These are phyloP conservation scores for Myrica gale DNA, from an alignment of 306 rosid genomes.

Conservation along the genomic window DNA sequence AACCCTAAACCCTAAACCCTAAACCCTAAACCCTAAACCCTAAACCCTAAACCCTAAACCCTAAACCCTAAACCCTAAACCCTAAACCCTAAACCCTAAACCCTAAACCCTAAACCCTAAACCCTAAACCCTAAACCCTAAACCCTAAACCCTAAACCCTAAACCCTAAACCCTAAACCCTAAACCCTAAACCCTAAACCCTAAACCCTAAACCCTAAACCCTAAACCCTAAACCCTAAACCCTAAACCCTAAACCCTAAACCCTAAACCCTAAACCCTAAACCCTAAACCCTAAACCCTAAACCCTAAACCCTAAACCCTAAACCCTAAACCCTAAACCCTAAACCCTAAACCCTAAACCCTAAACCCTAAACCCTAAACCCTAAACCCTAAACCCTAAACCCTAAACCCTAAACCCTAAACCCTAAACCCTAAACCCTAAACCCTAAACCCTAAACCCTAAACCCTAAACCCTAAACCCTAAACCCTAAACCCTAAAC, in stretches of 20 bases:
- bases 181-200: constrained; percentile 7
- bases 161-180: neutral
- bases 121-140: neutral
- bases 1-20: neutral
- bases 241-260: constrained; percentile 3
- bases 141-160: neutral
- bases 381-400: too few species aligned
- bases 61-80: constrained; percentile 2
- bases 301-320: neutral
- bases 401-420: too few species aligned
- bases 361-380: neutral
- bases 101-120: constrained; percentile 5
- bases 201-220: neutral
- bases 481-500: too few species aligned
- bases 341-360: neutral
- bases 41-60: neutral
- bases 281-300: neutral
- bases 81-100: constrained; percentile 1
- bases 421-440: too few species aligned
- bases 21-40: neutral
- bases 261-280: neutral
- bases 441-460: too few species aligned
- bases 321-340: neutral
- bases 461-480: too few species aligned
- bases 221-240: neutral